These are phyloP conservation scores for Mycena indigotica DNA, from an alignment of 768 basidiomycete species.

Conservation along the genomic window DNA sequence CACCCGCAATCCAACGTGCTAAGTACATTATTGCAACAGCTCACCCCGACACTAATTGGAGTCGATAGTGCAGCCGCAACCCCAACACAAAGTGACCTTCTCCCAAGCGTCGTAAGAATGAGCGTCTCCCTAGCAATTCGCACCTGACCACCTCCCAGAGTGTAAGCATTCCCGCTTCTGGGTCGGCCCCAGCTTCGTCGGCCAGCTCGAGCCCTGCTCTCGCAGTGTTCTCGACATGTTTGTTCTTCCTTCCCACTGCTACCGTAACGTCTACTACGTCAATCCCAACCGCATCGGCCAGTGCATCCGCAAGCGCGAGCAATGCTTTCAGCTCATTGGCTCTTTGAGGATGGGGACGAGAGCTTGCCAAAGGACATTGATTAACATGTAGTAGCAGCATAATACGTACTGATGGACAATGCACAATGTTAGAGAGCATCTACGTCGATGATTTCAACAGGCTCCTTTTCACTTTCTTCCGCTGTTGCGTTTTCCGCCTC, in stretches of 20 bases:
- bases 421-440: too few relatives aligned
- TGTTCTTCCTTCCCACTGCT: background rate
- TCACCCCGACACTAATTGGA: background rate
- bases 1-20: background rate
- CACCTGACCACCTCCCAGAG: background rate
- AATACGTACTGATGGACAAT: too few relatives aligned
- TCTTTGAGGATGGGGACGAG: too few relatives aligned
- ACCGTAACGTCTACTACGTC: background rate
- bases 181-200: background rate
- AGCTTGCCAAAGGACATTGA: too few relatives aligned
- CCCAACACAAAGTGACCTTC: background rate
- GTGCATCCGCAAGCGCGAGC: background rate
- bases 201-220: background rate
- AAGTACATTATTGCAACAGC: background rate
- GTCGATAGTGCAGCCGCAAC: background rate
- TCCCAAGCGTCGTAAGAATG: background rate
- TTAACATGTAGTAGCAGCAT: too few relatives aligned
- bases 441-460: too few relatives aligned
- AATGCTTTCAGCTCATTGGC: background rate
- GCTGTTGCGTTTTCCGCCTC: too few relatives aligned
- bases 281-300: background rate
- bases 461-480: too few relatives aligned
- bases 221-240: constrained; percentile 2
- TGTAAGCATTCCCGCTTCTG: background rate
- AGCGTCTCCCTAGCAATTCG: background rate